A percentile compares a stretch with the other conserved stretches of the same genome.
phyloP scores from a whole-genome alignment of 73 alveolate genomes.

The Paramecium sexaurelia region DNA sequence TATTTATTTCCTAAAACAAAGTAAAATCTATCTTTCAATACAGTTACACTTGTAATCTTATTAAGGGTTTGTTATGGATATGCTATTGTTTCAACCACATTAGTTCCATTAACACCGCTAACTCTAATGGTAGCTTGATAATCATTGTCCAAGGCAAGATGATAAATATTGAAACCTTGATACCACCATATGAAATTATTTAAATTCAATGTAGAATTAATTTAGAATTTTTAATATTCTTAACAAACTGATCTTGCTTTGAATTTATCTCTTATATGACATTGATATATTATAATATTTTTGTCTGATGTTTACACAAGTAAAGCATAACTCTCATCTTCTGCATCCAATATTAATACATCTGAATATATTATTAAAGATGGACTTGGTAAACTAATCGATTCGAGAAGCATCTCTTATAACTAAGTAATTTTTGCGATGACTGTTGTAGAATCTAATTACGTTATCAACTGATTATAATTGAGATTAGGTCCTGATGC shows the following conservation, averaged over 20 bases:
- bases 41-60: not conserved
- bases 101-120: not conserved
- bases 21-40: slow-evolving; percentile 2
- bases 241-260: not conserved
- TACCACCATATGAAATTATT: slow-evolving; percentile 36
- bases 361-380: not conserved
- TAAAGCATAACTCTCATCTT: not conserved
- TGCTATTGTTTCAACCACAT: not conserved
- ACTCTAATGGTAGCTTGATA: not conserved
- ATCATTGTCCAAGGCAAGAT: not conserved
- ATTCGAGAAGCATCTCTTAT: not conserved
- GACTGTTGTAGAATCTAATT: not conserved
- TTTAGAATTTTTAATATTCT: not conserved
- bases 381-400: slow-evolving; percentile 2
- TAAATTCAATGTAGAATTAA: not conserved
- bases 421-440: not conserved
- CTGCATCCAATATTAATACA: not conserved
- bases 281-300: not conserved
- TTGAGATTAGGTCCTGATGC: slow-evolving; percentile 43
- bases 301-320: not conserved
- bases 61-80: not conserved
- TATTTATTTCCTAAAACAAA: slow-evolving; percentile 20
- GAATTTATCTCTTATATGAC: not conserved
- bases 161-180: not conserved
- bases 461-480: not conserved